phyloP scores from a whole-genome alignment of 129 eudicot genomes.

The Glebionis coronaria region DNA sequence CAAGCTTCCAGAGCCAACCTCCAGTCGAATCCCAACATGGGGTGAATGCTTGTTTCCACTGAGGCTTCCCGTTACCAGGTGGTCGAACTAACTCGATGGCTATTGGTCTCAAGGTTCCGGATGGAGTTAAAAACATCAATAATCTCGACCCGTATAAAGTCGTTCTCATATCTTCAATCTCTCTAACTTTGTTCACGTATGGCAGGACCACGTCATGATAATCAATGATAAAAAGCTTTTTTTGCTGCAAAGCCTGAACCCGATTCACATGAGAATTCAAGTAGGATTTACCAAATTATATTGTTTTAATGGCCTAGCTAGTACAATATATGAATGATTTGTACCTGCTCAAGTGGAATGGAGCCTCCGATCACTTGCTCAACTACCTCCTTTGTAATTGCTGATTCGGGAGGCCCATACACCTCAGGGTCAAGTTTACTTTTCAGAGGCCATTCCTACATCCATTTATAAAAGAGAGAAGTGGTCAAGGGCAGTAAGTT shows the following conservation, averaged over 20 bases:
- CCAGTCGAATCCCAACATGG: slow-evolving; percentile 52
- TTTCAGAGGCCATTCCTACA: slow-evolving; percentile 78
- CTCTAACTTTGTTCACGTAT: slow-evolving; percentile 59
- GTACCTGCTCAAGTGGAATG: slow-evolving; percentile 47
- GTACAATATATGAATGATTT: not conserved
- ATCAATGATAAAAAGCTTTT: slow-evolving; percentile 60
- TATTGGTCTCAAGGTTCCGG: slow-evolving; percentile 49
- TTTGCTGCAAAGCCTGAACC: slow-evolving; percentile 53
- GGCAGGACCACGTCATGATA: slow-evolving; percentile 66
- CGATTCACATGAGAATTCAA: not conserved
- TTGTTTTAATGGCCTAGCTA: not conserved
- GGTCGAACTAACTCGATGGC: slow-evolving; percentile 77
- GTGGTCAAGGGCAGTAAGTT: not conserved
- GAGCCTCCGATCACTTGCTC: slow-evolving; percentile 49
- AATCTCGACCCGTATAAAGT: slow-evolving; percentile 73
- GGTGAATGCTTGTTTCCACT: slow-evolving; percentile 52
- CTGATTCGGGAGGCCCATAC: slow-evolving; percentile 74
- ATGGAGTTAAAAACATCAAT: slow-evolving; percentile 45
- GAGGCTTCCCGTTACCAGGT: slow-evolving; percentile 48
- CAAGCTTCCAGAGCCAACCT: slow-evolving; percentile 73
- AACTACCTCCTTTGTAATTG: slow-evolving; percentile 53
- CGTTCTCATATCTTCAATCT: slow-evolving; percentile 36
- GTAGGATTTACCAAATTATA: not conserved
- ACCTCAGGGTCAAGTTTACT: slow-evolving; percentile 58
- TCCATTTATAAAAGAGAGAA: not conserved